Conservation (phyloP, 129 eudicot species). For the Saussurea involucrata region DNA sequence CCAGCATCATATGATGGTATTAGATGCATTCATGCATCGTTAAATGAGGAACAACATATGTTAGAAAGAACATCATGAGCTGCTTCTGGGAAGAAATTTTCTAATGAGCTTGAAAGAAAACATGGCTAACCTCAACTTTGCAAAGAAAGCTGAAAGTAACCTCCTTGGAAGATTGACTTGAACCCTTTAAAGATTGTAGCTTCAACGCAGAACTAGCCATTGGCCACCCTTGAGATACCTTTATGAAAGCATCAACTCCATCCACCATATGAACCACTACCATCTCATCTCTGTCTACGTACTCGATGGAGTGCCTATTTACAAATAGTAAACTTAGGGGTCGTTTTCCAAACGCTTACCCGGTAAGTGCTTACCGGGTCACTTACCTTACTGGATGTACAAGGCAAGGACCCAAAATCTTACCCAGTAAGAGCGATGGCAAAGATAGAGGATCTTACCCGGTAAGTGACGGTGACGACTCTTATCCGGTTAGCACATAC, state of each 20-base stretch:
- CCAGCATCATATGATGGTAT: neutral
- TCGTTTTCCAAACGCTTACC: too few species aligned
- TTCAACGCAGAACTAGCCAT: slow-evolving; percentile 39
- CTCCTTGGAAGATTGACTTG: slow-evolving; percentile 60
- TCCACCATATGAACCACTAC: slow-evolving; percentile 78
- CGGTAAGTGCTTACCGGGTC: too few species aligned
- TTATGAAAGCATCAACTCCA: slow-evolving; percentile 82
- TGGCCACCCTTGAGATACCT: slow-evolving; percentile 89
- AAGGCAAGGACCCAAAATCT: too few species aligned
- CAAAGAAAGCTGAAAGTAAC: slow-evolving; percentile 74
- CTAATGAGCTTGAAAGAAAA: neutral
- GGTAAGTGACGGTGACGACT: too few species aligned
- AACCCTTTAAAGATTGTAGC: slow-evolving; percentile 61
- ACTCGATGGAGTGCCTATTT: slow-evolving; percentile 72
- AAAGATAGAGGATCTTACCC: too few species aligned
- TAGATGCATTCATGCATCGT: neutral
- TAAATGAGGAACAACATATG: neutral
- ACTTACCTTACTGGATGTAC: too few species aligned
- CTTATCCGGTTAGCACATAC: too few species aligned
- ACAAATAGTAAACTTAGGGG: neutral
- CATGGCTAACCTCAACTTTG: slow-evolving; percentile 72
- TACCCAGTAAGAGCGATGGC: too few species aligned
- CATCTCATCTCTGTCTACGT: slow-evolving; percentile 74
- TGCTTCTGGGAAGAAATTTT: neutral
- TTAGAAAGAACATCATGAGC: neutral